phyloP scores from a whole-genome alignment of 768 basidiomycete genomes.

The Boletellus sp. region DNA sequence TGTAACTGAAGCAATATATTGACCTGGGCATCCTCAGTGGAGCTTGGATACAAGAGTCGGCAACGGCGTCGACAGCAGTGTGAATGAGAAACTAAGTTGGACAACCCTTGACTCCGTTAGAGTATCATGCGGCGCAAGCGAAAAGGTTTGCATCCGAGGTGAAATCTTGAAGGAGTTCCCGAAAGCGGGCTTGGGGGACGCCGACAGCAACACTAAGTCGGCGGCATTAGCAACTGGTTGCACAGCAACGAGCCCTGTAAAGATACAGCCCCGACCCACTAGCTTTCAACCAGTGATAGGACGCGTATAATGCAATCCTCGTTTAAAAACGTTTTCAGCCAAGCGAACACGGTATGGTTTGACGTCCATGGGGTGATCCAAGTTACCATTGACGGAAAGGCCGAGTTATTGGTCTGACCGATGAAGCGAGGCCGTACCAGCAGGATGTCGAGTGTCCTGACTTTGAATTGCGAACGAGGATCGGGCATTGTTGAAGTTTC shows the following conservation, averaged over 20 bases:
- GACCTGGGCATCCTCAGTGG: constrained; percentile 5
- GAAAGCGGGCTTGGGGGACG: constrained; percentile 7
- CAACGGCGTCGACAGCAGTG: constrained; percentile 1
- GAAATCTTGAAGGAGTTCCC: constrained; percentile 6
- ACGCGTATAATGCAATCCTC: constrained; percentile 7
- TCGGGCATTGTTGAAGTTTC: constrained; percentile 22
- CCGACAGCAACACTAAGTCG: constrained; percentile 8
- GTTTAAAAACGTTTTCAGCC: constrained; percentile 19
- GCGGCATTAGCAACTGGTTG: constrained; percentile 6
- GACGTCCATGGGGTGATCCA: constrained; percentile 9
- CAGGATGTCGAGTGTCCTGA: constrained; percentile 20
- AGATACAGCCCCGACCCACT: constrained; percentile 17
- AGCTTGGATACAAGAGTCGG: background rate
- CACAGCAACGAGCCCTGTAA: constrained; percentile 19
- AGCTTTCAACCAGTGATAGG: constrained; percentile 6
- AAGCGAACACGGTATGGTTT: constrained; percentile 10
- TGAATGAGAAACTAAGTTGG: background rate
- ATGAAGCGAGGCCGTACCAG: constrained; percentile 14
- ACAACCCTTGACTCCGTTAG: constrained; percentile 15
- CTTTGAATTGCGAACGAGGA: constrained; percentile 30
- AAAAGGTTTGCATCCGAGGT: constrained; percentile 3
- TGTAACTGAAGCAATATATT: constrained; percentile 8
- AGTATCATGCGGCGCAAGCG: constrained; percentile 3
- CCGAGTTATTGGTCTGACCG: constrained; percentile 5
- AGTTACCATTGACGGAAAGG: constrained; percentile 18